Conservation (phyloP, 2,329 filamentous ascomycete genomes). For the Trichoderma breve region DNA sequence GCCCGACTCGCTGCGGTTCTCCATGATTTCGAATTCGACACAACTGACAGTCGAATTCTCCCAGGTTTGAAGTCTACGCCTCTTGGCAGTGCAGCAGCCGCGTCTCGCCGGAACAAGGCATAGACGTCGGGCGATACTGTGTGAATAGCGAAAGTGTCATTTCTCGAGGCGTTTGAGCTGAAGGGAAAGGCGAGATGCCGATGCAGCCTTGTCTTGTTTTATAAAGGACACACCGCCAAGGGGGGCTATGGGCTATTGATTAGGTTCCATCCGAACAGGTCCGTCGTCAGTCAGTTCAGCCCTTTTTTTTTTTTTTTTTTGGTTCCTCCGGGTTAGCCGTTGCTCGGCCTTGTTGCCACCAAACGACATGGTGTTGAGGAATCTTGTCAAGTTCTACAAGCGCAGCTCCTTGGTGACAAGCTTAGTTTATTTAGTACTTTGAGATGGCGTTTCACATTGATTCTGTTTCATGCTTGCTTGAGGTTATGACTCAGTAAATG, state of each 20-base stretch:
- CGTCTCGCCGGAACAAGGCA: background rate
- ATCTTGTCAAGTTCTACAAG: background rate
- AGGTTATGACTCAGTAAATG: background rate
- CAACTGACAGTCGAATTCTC: too few relatives aligned
- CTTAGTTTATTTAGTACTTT: background rate
- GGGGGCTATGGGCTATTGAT: background rate
- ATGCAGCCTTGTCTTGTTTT: background rate
- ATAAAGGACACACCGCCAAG: background rate
- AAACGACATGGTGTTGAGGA: background rate
- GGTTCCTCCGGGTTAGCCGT: background rate
- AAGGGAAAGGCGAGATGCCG: background rate
- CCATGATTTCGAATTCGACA: background rate
- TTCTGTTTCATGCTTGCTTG: too few relatives aligned
- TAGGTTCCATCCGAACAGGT: background rate
- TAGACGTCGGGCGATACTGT: conserved; percentile 4
- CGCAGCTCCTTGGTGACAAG: background rate
- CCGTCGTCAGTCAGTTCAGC: background rate
- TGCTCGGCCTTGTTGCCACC: background rate
- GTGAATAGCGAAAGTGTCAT: background rate
- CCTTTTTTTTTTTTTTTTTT: background rate
- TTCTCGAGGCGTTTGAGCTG: background rate
- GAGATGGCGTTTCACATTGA: too few relatives aligned
- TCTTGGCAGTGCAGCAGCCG: conserved; percentile 5
- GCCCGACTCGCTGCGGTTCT: conserved; percentile 17
- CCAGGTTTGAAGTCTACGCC: background rate